Evolutionary conservation across 768 basidiomycete species (phyloP), one percentile per base, ranked within the genome.

Genomic region (Rhodosporidiobolus sp.): DNA sequence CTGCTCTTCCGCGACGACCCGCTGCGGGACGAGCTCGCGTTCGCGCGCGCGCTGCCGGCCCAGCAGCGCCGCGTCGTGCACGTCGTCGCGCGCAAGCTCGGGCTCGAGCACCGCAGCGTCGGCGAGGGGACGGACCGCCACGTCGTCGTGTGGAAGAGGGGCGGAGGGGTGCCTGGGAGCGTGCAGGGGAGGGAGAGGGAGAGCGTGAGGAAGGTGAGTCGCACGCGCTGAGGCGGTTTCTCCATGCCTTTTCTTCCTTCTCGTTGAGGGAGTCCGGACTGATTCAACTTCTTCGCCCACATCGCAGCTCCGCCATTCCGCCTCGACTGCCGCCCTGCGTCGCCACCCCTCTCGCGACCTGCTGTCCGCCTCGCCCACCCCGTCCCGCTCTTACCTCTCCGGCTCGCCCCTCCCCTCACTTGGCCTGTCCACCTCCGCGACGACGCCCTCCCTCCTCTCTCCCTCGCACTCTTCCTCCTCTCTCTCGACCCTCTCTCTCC

Each of bases 21-120:
- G 77, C 94, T 98, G 92, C 86, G 95, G 48, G 94, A 98, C 78
- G 94, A 98, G 81, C 87, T 98, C 65, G 94, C 94, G 9, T 98
- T 98, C 82, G 94, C 94, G n/a, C 84, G 91, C 67, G 88, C 89
- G 22, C 86, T 97, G 28, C 84, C 86, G 45, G 87, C 92, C 30
- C 90, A 90, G 80, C 94, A 97, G 80, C 84, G 95, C 72, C 84
- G 94, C 75, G 89, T 93, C 22, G 95, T 99, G 43, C 95, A 99
- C 81, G 85, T 98, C 69, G 90, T 98, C 68, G 95, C 96, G 28
- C 92, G 96, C 83, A 97, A 93, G 82, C 85, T 99, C 35, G 94
- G 93, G 67, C 90, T 99, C 28, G 94, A 90, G 80, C 94, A 96
- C 80, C 92, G 92, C 78, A 94, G 91, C 34, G 86, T 94, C 17